Evolutionary conservation across 345 rosid genomes (phyloP).

Genomic region (Clarkia xantiana): DNA sequence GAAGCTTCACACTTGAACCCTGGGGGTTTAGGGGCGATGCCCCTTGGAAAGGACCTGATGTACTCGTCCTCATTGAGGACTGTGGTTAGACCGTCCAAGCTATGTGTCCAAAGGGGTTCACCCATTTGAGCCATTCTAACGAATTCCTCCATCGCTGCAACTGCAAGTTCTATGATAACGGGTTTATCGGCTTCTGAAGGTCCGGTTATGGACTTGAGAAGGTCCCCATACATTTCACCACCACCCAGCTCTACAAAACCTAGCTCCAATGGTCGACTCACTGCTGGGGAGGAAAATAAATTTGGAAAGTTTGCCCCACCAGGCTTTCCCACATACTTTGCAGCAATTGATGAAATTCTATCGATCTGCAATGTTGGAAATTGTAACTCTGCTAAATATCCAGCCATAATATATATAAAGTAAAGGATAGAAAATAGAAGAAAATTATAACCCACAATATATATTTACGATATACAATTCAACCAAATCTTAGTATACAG

Average conservation of each 20-base stretch:
- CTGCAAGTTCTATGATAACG: slow-evolving; percentile 60
- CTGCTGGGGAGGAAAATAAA: slow-evolving; percentile 41
- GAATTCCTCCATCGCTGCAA: slow-evolving; percentile 84
- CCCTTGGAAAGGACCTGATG: slow-evolving; percentile 31
- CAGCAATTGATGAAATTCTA: slow-evolving; percentile 78
- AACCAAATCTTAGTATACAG: too few species aligned
- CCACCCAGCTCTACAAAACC: slow-evolving; percentile 31
- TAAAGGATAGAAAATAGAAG: too few species aligned
- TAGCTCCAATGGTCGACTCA: slow-evolving; percentile 51
- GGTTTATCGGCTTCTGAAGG: slow-evolving; percentile 55
- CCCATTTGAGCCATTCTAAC: slow-evolving; percentile 57
- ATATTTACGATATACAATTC: too few species aligned
- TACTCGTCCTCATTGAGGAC: slow-evolving; percentile 62
- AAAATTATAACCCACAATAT: too few species aligned
- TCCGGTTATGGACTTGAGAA: slow-evolving; percentile 39
- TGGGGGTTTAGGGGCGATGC: slow-evolving; percentile 43
- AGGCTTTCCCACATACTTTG: slow-evolving; percentile 92
- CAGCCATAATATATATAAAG: too few species aligned
- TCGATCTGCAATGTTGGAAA: slow-evolving; percentile 75
- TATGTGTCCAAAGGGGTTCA: slow-evolving; percentile 66
- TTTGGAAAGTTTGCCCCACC: slow-evolving; percentile 64
- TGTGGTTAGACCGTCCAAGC: slow-evolving; percentile 27
- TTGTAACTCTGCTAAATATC: too few species aligned
- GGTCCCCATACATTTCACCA: slow-evolving; percentile 60
- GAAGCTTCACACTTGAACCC: slow-evolving; percentile 86